Percentiles rank a stretch among this genome's conserved stretches.
Evolutionary conservation across 139 green algal species (phyloP).

Genomic region (Trebouxia sp.): DNA sequence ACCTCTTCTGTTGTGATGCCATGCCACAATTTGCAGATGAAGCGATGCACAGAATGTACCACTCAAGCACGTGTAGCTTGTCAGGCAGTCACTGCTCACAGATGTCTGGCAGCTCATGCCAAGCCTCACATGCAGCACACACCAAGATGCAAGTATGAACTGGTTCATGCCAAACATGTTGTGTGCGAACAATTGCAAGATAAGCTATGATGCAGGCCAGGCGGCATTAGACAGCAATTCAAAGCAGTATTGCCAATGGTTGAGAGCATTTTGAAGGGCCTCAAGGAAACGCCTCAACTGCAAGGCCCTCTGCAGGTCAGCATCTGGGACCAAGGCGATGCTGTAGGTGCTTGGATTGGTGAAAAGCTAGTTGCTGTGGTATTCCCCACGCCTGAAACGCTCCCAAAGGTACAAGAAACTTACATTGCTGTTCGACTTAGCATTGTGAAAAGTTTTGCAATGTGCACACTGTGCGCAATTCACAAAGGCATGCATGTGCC

Average conservation of each 20-base stretch:
- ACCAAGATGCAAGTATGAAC: too few relatives aligned
- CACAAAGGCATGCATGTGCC: too few relatives aligned
- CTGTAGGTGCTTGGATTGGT: constrained; percentile 71
- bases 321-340: constrained; percentile 83
- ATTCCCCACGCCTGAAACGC: constrained; percentile 74
- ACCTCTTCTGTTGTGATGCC: not conserved
- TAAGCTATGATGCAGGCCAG: constrained; percentile 55
- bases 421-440: too few relatives aligned
- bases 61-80: too few relatives aligned
- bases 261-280: constrained; percentile 64
- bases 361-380: constrained; percentile 68
- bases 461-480: too few relatives aligned
- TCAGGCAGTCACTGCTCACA: too few relatives aligned
- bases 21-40: too few relatives aligned
- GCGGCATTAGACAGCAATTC: constrained; percentile 87
- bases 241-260: constrained; percentile 71
- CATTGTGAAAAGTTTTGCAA: too few relatives aligned
- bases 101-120: too few relatives aligned
- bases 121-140: too few relatives aligned
- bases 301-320: constrained; percentile 56
- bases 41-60: too few relatives aligned
- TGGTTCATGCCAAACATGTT: not conserved
- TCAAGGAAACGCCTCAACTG: constrained; percentile 64
- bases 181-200: not conserved
- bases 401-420: constrained; percentile 50